A percentile compares a stretch with the other conserved stretches of the same genome.
phyloP scores from a whole-genome alignment of 2,329 filamentous ascomycete genomes.

The Lojkania enalia region DNA sequence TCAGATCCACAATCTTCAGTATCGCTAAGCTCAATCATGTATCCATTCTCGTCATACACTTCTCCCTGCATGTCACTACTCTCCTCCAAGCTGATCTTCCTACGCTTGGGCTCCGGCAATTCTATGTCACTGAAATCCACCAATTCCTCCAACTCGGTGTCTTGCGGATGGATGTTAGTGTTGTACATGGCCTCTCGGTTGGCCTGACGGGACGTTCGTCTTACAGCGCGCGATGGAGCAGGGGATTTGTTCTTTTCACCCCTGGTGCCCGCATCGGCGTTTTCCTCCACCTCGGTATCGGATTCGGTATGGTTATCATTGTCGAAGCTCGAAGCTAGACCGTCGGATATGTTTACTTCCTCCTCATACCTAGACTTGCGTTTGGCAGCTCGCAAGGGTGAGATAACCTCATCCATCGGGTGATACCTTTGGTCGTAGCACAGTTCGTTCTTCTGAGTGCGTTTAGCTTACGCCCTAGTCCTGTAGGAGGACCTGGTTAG shows the following conservation, averaged over 20 bases:
- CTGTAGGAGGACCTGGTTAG: conserved; percentile 14
- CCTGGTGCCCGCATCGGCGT: conserved; percentile 6
- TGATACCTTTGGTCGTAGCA: conserved; percentile 39
- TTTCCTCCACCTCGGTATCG: not conserved
- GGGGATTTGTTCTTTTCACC: conserved; percentile 8
- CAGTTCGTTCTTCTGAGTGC: conserved; percentile 20
- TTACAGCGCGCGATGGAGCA: conserved; percentile 8
- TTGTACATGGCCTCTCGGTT: conserved; percentile 28
- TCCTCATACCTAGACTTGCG: conserved; percentile 26
- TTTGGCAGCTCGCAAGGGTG: conserved; percentile 32
- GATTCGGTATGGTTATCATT: not conserved
- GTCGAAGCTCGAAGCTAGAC: not conserved
- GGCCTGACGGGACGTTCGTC: conserved; percentile 30
- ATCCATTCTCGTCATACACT: not conserved
- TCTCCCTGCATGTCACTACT: not conserved
- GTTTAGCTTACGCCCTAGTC: conserved; percentile 13
- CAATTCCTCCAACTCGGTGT: conserved; percentile 16
- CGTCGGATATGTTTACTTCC: not conserved
- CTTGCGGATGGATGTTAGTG: conserved; percentile 35
- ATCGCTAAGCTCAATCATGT: no score
- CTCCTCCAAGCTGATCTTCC: not conserved
- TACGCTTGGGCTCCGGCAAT: not conserved
- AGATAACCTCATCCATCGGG: conserved; percentile 37
- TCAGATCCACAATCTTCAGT: no score
- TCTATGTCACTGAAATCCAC: not conserved